A percentile compares a stretch with the other conserved stretches of the same genome.
phyloP scores from a whole-genome alignment of 768 basidiomycete species.

The Scleroderma citrinum region DNA sequence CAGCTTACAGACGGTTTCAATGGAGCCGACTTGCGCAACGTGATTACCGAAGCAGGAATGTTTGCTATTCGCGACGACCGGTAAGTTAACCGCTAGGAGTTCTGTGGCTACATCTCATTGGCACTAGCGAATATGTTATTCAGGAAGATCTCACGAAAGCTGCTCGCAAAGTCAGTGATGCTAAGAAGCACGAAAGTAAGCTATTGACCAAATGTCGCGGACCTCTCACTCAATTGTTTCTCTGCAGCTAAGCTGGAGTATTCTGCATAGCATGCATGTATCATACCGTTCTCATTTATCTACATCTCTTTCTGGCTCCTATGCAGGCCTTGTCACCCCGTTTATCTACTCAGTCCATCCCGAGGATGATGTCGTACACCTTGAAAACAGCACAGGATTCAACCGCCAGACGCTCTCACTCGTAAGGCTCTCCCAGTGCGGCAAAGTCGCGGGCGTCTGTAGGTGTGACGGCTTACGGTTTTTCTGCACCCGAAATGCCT shows the following conservation, averaged over 20 bases:
- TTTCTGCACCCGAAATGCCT: no score
- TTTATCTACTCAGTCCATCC: no score
- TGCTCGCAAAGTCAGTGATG: constrained; percentile 89
- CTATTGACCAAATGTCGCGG: constrained; percentile 3
- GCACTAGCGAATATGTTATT: constrained; percentile 70
- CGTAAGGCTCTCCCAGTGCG: no score
- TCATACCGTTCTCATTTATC: constrained; percentile 15
- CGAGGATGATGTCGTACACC: no score
- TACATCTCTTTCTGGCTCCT: neutral
- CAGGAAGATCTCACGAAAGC: constrained; percentile 98
- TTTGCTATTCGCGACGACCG: constrained; percentile 96
- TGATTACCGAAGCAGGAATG: constrained; percentile 95
- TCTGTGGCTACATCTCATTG: constrained; percentile 1
- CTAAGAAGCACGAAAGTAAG: constrained; percentile 97
- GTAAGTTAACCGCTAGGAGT: constrained; percentile 32
- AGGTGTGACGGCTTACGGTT: no score
- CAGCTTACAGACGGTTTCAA: constrained; percentile 90
- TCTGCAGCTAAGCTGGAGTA: constrained; percentile 39
- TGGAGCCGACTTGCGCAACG: constrained; percentile 93
- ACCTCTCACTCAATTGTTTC: neutral
- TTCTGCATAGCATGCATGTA: constrained; percentile 31
- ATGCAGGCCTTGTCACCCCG: no score
- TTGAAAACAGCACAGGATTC: no score
- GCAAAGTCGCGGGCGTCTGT: no score
- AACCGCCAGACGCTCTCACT: no score